A percentile compares a stretch with the other conserved stretches of the same genome.
Conservation (phyloP, 495 filamentous ascomycete genomes). For the Xylaria cubensis region DNA sequence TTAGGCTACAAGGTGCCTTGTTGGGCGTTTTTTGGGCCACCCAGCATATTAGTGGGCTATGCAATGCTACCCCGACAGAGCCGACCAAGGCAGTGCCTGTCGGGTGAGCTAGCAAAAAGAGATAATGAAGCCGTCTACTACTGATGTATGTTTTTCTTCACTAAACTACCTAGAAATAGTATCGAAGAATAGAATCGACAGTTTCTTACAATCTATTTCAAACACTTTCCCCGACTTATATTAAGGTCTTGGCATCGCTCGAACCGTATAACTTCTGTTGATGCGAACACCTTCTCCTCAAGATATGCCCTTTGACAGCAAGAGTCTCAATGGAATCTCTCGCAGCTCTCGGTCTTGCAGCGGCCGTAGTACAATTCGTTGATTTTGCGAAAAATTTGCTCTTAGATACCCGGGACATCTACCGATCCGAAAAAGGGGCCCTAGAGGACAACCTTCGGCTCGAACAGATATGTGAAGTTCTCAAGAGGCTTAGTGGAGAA, state of each 20-base stretch:
- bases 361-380: not conserved
- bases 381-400: not conserved
- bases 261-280: too few relatives aligned
- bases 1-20: not conserved
- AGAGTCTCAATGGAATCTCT: not conserved
- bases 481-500: not conserved
- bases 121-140: too few relatives aligned
- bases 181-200: too few relatives aligned
- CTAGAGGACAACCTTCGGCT: not conserved
- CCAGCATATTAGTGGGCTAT: too few relatives aligned
- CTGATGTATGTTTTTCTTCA: too few relatives aligned
- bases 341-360: not conserved
- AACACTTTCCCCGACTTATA: not conserved
- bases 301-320: not conserved
- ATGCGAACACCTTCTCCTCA: too few relatives aligned
- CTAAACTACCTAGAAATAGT: too few relatives aligned
- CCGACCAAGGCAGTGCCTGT: too few relatives aligned
- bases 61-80: too few relatives aligned
- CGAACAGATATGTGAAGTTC: not conserved
- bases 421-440: not conserved
- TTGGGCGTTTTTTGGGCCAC: not conserved
- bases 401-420: not conserved
- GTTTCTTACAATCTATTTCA: not conserved
- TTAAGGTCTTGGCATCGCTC: too few relatives aligned
- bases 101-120: too few relatives aligned